Conservation (phyloP, 305 asterid species). For the Lippia alba region DNA sequence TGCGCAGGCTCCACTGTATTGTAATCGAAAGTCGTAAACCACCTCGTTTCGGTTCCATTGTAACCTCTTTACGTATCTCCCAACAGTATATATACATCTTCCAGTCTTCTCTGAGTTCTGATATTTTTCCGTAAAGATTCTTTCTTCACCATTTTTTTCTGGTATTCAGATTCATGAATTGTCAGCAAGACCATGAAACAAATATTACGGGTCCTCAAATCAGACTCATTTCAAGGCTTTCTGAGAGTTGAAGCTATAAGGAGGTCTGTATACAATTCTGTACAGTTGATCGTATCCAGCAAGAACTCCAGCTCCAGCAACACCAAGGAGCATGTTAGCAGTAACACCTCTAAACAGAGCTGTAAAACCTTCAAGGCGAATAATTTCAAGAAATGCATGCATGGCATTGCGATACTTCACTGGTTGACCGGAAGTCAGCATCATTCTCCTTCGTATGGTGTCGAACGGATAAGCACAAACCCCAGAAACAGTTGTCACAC, state of each 20-base stretch:
- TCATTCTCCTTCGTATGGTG: conserved; percentile 94
- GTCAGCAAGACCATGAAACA: conserved; percentile 16
- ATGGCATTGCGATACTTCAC: conserved; percentile 57
- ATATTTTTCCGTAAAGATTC: conserved; percentile 8
- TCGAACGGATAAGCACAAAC: conserved; percentile 94
- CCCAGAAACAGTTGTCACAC: conserved; percentile 88
- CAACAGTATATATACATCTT: not conserved
- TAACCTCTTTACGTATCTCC: no score
- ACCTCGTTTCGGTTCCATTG: no score
- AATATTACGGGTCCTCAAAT: not conserved
- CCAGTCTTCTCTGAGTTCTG: conserved; percentile 4
- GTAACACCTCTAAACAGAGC: conserved; percentile 83
- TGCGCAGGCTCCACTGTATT: no score
- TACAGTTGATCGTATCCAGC: conserved; percentile 90
- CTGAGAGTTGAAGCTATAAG: conserved; percentile 55
- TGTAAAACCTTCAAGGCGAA: conserved; percentile 62
- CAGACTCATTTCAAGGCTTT: conserved; percentile 53
- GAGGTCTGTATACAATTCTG: conserved; percentile 59
- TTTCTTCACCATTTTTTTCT: not conserved
- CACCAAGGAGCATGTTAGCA: conserved; percentile 88
- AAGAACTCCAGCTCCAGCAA: conserved; percentile 95
- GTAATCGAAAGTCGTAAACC: no score
- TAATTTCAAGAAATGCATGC: conserved; percentile 70
- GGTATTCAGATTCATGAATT: not conserved
- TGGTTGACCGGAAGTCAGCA: conserved; percentile 91